These are phyloP conservation scores for Setomelanomma holmii DNA, from an alignment of 2,329 filamentous ascomycete species.

Conservation along the genomic window DNA sequence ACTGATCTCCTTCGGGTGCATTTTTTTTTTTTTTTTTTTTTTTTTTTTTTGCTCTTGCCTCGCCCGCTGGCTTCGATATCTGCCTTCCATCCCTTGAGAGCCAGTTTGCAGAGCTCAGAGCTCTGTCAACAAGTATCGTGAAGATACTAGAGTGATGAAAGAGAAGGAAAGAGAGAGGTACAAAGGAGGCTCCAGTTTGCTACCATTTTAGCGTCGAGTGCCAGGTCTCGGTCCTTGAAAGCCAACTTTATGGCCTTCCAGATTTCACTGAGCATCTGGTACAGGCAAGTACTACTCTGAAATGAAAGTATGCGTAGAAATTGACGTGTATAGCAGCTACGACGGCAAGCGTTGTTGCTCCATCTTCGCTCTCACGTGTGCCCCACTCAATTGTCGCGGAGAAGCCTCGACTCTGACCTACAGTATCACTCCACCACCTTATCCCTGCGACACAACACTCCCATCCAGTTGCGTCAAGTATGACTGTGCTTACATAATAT, in stretches of 20 bases:
- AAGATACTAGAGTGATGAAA: not conserved
- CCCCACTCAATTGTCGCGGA: conserved; percentile 7
- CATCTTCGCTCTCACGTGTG: not conserved
- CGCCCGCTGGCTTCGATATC: not conserved
- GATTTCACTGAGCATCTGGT: no score
- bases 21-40: no score
- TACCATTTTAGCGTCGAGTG: not conserved
- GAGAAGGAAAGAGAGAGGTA: not conserved
- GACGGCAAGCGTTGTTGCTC: not conserved
- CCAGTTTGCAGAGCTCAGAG: not conserved
- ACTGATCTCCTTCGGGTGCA: not conserved
- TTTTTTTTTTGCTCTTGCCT: no score
- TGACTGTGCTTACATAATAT: conserved; percentile 5
- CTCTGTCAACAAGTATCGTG: not conserved
- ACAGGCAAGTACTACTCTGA: no score
- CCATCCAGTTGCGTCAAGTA: not conserved
- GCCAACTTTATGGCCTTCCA: no score
- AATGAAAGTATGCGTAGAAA: not conserved
- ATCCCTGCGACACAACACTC: not conserved
- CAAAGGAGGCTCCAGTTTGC: not conserved
- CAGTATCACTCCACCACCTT: conserved; percentile 7
- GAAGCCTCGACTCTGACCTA: not conserved
- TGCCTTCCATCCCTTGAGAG: not conserved
- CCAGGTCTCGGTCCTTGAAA: not conserved
- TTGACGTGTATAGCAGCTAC: not conserved